A percentile compares a stretch with the other conserved stretches of the same genome.
These are phyloP conservation scores for Selaginella moellendorffii DNA, from an alignment of 75 land plant species.

Conservation along the genomic window DNA sequence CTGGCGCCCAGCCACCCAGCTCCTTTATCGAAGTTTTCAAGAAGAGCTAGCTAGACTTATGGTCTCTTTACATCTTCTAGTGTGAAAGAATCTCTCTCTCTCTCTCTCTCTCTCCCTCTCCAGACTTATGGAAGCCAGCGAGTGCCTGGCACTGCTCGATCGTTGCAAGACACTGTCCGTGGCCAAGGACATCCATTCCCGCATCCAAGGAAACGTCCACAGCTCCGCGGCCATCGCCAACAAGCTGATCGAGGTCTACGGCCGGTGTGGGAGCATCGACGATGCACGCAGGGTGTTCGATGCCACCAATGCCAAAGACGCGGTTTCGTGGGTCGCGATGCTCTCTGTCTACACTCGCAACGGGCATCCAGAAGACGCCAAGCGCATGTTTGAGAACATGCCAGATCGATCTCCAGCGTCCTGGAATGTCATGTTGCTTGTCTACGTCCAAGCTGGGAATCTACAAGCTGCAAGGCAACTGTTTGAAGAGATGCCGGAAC, in stretches of 20 bases:
- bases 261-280: slow-evolving; percentile 14
- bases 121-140: no score
- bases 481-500: no score
- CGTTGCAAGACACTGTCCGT: no score
- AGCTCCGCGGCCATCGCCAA: slow-evolving; percentile 11
- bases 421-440: slow-evolving; percentile 16
- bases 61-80: no score
- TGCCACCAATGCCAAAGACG: not conserved
- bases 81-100: no score
- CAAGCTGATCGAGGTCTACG: slow-evolving; percentile 21
- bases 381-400: slow-evolving; percentile 14
- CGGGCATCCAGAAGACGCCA: slow-evolving; percentile 5
- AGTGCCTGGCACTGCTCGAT: no score
- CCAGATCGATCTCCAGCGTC: not conserved
- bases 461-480: no score
- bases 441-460: slow-evolving; percentile 18
- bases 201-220: not conserved
- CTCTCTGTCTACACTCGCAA: slow-evolving; percentile 15
- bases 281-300: slow-evolving; percentile 19
- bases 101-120: no score
- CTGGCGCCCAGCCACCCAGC: slow-evolving; percentile 72
- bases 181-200: no score
- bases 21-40: slow-evolving; percentile 48
- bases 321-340: slow-evolving; percentile 20
- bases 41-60: no score